Evolutionary conservation across 495 filamentous ascomycete genomes (phyloP).

Genomic region (Tuber microsphaerosporum): DNA sequence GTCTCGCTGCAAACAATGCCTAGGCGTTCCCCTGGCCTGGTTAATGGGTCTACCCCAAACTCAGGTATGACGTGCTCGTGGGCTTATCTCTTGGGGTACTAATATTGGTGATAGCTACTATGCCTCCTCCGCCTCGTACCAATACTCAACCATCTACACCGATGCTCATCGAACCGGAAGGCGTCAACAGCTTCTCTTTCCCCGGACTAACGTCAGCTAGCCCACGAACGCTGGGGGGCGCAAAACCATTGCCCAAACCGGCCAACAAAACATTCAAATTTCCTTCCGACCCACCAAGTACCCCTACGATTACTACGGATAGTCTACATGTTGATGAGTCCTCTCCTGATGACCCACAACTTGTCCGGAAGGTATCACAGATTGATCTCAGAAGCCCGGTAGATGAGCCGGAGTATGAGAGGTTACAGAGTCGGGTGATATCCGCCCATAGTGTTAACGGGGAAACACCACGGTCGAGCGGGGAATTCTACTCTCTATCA

Average conservation of each 20-base stretch:
- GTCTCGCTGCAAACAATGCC: slow-evolving; percentile 36
- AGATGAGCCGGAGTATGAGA: slow-evolving; percentile 34
- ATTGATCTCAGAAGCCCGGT: slow-evolving; percentile 40
- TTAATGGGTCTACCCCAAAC: slow-evolving; percentile 33
- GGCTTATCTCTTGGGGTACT: neutral
- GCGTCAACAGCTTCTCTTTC: slow-evolving; percentile 30
- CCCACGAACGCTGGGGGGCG: slow-evolving; percentile 23
- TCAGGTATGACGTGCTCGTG: slow-evolving; percentile 25
- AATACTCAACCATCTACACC: slow-evolving; percentile 30
- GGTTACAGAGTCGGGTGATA: slow-evolving; percentile 32
- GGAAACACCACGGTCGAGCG: slow-evolving; percentile 76
- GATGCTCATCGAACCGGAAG: slow-evolving; percentile 18
- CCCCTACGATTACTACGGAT: slow-evolving; percentile 28
- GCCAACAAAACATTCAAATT: slow-evolving; percentile 38
- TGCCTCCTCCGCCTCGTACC: slow-evolving; percentile 25
- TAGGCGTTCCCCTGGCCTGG: slow-evolving; percentile 29
- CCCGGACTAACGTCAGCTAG: slow-evolving; percentile 20
- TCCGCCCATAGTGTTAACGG: slow-evolving; percentile 44
- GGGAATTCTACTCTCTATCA: slow-evolving; percentile 87
- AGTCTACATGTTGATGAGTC: slow-evolving; percentile 27
- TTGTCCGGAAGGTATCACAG: slow-evolving; percentile 32
- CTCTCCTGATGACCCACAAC: slow-evolving; percentile 22
- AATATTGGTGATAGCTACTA: slow-evolving; percentile 14
- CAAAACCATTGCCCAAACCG: slow-evolving; percentile 28
- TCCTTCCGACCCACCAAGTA: slow-evolving; percentile 20